Base-by-base conservation (phyloP, 371 early-diverging fungal genomes). In the Rhizopus stolonifer region DNA sequence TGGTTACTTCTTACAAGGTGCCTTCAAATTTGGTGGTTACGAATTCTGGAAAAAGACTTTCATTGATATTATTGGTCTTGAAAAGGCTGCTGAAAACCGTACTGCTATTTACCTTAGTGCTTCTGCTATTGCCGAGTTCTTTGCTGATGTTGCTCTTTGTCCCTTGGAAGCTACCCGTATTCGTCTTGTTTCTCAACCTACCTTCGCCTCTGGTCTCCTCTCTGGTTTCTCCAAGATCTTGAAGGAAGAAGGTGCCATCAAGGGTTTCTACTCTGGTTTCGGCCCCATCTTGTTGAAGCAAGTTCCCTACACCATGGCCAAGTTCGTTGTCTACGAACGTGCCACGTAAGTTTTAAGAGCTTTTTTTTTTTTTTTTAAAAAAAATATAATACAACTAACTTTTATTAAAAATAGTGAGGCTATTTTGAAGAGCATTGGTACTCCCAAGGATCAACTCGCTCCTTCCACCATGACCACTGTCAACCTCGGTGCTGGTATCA, bases 21-120 rank as follows among this genome's bases (percentile, higher is more conserved):
- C 86, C 58, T 86, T 90, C 83, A 94, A 94, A 84, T 94, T 89
- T 61, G 95, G 95, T 65, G 85, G 86, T 73, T 91, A 91, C 68
- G 95, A 94, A 73, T 82, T 89, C 76, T 91, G 84, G 82, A 90
- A 90, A 78, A 89, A 90, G 83, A 80, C 81, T 56, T 73, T 82
- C 77, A 83, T 88, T 56, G 87, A 86, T 52, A 3, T 70, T 22
- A 62, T 86, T 38, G 94, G 94, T 67, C 69, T 77, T 64, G 90
- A 91, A 65, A 84, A 77, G 62, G 89, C 94, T 47, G 62, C 72
- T 56, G 79, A 90, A 69, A 86, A 92, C 86, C 87, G 89, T 67
- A 89, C 86, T 43, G 82, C 85, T 48, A 85, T 94, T 70, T 93
- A 90, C 79, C 82, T 89, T 60, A 83, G 83, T 60, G 73, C 87